Conservation (phyloP, 139 green algal species). For the Mesotaenium endlicherianum region DNA sequence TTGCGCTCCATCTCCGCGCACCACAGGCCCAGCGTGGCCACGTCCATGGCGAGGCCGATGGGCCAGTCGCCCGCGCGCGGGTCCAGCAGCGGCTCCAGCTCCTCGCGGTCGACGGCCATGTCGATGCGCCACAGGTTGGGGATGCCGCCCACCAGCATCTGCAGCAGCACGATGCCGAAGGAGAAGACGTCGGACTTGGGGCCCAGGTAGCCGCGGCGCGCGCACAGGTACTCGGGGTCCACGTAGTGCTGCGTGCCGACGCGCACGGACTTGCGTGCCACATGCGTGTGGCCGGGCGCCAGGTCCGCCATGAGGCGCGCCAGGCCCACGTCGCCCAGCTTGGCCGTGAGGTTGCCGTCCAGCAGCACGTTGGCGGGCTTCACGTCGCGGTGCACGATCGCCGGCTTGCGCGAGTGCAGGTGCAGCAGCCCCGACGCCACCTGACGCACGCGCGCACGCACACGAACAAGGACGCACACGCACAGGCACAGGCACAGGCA, state of each 20-base stretch:
- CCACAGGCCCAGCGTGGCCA: conserved; percentile 24
- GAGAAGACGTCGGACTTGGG: conserved; percentile 57
- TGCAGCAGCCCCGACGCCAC: conserved; percentile 40
- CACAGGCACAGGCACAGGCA: too few relatives aligned
- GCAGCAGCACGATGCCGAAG: conserved; percentile 58
- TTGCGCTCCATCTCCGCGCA: conserved; percentile 36
- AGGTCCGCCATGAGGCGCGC: conserved; percentile 40
- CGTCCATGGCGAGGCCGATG: conserved; percentile 14
- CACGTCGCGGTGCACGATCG: conserved; percentile 62
- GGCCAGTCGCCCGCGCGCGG: conserved; percentile 30
- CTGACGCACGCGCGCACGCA: too few relatives aligned
- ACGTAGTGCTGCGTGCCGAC: conserved; percentile 68
- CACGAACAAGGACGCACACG: too few relatives aligned
- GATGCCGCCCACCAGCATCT: conserved; percentile 39
- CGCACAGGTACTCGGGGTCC: conserved; percentile 66
- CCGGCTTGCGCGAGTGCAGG: conserved; percentile 52
- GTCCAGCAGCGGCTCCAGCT: conserved; percentile 22
- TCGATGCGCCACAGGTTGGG: conserved; percentile 30
- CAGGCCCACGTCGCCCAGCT: conserved; percentile 74
- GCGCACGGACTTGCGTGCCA: conserved; percentile 30
- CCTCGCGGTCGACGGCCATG: conserved; percentile 13
- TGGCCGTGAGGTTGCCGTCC: conserved; percentile 68
- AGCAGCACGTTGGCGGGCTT: conserved; percentile 63
- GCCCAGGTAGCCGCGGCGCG: conserved; percentile 20
- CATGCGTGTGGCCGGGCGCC: conserved; percentile 35